Percentiles rank a stretch among this genome's conserved stretches.
These are phyloP conservation scores for Alternaria arborescens DNA, from an alignment of 2,329 filamentous ascomycete genomes.

Conservation along the genomic window DNA sequence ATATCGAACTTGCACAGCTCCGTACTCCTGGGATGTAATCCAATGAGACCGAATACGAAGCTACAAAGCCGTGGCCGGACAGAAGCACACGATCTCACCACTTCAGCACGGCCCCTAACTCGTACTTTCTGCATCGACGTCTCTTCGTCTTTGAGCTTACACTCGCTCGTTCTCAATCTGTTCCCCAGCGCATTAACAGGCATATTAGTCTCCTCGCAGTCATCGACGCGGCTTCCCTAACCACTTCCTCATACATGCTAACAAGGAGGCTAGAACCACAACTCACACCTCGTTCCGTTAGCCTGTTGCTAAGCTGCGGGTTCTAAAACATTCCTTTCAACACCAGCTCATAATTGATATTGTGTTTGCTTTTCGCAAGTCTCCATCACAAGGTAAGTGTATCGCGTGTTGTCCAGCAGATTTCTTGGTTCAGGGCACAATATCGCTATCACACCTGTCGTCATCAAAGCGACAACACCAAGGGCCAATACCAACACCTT, in stretches of 20 bases:
- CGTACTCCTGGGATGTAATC: not conserved
- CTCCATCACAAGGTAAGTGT: not conserved
- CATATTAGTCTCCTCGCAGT: not conserved
- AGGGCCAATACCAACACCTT: not conserved
- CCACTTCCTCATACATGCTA: not conserved
- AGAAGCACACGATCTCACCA: conserved; percentile 15
- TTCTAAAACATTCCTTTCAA: not conserved
- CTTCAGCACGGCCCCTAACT: conserved; percentile 14
- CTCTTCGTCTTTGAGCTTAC: not conserved
- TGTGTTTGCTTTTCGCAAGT: not conserved
- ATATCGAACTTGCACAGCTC: not conserved
- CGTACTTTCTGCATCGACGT: conserved; percentile 8
- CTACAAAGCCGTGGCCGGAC: conserved; percentile 10
- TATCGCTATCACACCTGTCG: not conserved
- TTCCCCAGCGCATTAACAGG: not conserved
- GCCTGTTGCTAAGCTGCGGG: not conserved
- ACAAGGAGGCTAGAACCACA: not conserved
- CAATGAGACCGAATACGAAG: conserved; percentile 3
- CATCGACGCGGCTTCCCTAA: not conserved
- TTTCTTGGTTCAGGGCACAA: conserved; percentile 4
- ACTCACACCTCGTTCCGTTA: not conserved
- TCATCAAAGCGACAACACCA: not conserved
- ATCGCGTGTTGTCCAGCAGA: not conserved
- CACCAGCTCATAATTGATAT: not conserved
- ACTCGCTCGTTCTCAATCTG: not conserved